Percentiles rank a stretch among this genome's conserved stretches.
These are phyloP conservation scores for Plantago major DNA, from an alignment of 257 asterid species.

Conservation along the genomic window DNA sequence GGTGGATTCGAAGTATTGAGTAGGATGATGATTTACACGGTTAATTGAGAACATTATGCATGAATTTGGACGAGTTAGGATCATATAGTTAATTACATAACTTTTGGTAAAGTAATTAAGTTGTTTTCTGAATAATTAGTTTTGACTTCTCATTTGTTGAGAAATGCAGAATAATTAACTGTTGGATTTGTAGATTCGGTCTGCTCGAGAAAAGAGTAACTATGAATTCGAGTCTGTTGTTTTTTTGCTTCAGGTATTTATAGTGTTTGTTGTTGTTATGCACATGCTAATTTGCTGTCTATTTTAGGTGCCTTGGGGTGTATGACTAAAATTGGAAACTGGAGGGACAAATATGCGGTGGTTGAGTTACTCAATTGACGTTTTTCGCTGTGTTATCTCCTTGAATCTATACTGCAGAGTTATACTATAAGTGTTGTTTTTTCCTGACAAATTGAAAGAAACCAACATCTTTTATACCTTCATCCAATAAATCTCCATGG, in stretches of 20 bases:
- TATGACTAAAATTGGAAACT: constrained; percentile 15
- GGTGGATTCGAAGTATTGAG: constrained; percentile 11
- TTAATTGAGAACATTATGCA: too few species aligned
- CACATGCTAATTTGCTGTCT: constrained; percentile 12
- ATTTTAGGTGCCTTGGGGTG: constrained; percentile 34
- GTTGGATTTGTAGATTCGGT: constrained; percentile 4
- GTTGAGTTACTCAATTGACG: constrained; percentile 56
- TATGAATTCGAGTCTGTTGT: neutral
- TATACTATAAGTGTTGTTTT: constrained; percentile 49
- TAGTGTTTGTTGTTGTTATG: constrained; percentile 10
- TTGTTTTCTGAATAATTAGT: too few species aligned
- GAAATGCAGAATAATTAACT: neutral
- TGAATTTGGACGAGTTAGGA: too few species aligned
- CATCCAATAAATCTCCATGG: constrained; percentile 37
- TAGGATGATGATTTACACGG: too few species aligned
- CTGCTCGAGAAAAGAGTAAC: too few species aligned
- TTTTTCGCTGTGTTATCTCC: constrained; percentile 45
- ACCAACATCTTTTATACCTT: constrained; percentile 7
- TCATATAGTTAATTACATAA: too few species aligned
- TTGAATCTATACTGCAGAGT: constrained; percentile 77
- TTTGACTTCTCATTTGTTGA: too few species aligned
- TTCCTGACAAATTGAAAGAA: constrained; percentile 13
- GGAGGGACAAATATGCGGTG: constrained; percentile 49
- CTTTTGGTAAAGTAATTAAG: too few species aligned
- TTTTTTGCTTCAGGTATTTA: neutral